Base-by-base conservation (phyloP, 495 filamentous ascomycete species). In the Echria macrotheca region DNA sequence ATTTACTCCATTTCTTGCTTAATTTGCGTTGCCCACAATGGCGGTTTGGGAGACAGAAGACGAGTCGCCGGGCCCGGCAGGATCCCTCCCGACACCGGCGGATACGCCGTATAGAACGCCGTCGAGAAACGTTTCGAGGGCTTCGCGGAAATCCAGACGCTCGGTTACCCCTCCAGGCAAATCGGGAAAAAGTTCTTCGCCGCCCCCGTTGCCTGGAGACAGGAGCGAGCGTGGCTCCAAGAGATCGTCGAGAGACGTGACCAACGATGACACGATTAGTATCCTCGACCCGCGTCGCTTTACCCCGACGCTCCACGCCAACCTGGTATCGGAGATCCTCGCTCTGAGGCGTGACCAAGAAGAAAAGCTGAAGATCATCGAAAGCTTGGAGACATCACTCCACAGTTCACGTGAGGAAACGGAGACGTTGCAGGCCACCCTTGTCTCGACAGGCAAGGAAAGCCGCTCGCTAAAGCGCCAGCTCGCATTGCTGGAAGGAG, bases 291-390 rank as follows among this genome's bases (percentile, higher is more conserved):
- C 93, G 5, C 81, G 90, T 43, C 77, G 91, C 15, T 96, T 99
- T 57, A 97, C 93, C 4, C 93, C 93, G 3, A 96, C 90, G 1
- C 75, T 97, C 15, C 94, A 96, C 69, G 93, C 93, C 11, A 96
- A 86, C 37, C 75, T 98, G 6, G 91, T 98, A 5, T 89, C 91
- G 0, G 91, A 98, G 64, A 98, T 98, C 51, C 77, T 97, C 19
- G 80, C 82, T 1, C 66, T 99, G 36, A 81, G 89, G 3, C 76
- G 93, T 36, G 94, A 97, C 49, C 77, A 96, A 44, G 93, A 97
- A 61, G 85, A 81, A 33, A 96, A 94, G 64, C 74, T 83, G 15
- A 86, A 82, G 52, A 74, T 86, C 24, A 90, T 99, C 33, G 88
- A 95, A 63, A 76, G 76, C 25, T 70, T 99, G 25, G 94, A 99